These are phyloP conservation scores for Knufia fluminis DNA, from an alignment of 2,329 filamentous ascomycete genomes.

Conservation along the genomic window DNA sequence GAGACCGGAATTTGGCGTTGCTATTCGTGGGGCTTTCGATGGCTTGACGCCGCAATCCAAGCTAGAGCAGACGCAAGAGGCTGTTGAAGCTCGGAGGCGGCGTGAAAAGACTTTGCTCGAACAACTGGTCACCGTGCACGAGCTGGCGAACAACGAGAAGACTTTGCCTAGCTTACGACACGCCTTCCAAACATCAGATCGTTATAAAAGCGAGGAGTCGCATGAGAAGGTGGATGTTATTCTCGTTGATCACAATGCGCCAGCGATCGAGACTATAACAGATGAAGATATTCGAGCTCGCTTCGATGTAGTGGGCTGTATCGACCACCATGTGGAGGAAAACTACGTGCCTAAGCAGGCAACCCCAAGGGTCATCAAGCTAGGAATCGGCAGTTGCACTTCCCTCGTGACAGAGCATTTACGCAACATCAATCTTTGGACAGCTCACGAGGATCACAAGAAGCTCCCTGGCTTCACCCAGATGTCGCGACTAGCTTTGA, in stretches of 20 bases:
- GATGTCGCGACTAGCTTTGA: conserved; percentile 34
- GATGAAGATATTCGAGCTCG: conserved; percentile 31
- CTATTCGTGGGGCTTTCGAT: conserved; percentile 45
- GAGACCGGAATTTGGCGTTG: conserved; percentile 50
- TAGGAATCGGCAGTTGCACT: conserved; percentile 48
- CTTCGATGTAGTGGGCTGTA: conserved; percentile 42
- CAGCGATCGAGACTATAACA: conserved; percentile 26
- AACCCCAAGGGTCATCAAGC: conserved; percentile 45
- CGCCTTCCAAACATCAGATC: conserved; percentile 9
- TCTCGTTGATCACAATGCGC: conserved; percentile 39
- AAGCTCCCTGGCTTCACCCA: conserved; percentile 28
- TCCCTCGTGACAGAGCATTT: conserved; percentile 47
- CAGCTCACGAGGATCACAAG: conserved; percentile 25
- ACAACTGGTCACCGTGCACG: conserved; percentile 33
- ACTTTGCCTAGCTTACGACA: background rate
- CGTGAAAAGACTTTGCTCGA: conserved; percentile 22
- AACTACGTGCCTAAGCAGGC: conserved; percentile 36
- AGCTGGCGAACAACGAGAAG: conserved; percentile 26
- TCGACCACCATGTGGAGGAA: conserved; percentile 57
- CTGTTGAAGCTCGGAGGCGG: background rate
- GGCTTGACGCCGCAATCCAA: conserved; percentile 16
- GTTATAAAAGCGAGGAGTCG: background rate
- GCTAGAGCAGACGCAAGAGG: background rate
- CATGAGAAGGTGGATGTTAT: conserved; percentile 18
- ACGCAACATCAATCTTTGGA: conserved; percentile 38